Evolutionary conservation across 257 asterid species (phyloP).

Genomic region (Solanum microdontum): DNA sequence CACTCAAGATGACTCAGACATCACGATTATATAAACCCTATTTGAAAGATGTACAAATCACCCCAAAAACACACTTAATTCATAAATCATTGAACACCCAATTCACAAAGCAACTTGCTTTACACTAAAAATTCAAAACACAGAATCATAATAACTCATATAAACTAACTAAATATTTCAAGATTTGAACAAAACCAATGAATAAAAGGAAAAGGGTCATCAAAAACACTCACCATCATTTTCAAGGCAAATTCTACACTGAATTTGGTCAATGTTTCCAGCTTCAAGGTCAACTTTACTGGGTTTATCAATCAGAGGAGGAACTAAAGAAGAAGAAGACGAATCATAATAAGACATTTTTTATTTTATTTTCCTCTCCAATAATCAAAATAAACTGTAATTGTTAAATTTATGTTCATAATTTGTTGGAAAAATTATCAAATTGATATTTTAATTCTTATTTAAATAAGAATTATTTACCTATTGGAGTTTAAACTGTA

Average conservation of each 20-base stretch:
- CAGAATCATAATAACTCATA: background rate
- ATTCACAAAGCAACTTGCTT: background rate
- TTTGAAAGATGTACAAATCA: background rate
- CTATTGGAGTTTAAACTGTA: background rate
- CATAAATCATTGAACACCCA: background rate
- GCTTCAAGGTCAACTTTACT: constrained; percentile 89
- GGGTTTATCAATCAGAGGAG: constrained; percentile 41
- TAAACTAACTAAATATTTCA: background rate
- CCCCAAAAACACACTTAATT: background rate
- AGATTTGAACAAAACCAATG: background rate
- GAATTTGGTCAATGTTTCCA: constrained; percentile 81
- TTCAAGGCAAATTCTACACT: constrained; percentile 97
- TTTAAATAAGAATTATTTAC: background rate
- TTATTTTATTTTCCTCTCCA: background rate
- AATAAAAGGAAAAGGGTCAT: background rate
- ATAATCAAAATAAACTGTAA: background rate
- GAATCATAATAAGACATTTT: constrained; percentile 52
- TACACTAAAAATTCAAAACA: background rate
- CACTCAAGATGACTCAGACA: background rate
- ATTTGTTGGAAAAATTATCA: background rate
- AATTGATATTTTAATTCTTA: background rate
- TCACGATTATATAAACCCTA: background rate
- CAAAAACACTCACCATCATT: constrained; percentile 41
- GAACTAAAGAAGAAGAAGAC: constrained; percentile 45
- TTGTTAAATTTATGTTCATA: background rate